These are phyloP conservation scores for Phaeosphaeriaceae sp. DNA, from an alignment of 2,329 filamentous ascomycete species.

Conservation along the genomic window DNA sequence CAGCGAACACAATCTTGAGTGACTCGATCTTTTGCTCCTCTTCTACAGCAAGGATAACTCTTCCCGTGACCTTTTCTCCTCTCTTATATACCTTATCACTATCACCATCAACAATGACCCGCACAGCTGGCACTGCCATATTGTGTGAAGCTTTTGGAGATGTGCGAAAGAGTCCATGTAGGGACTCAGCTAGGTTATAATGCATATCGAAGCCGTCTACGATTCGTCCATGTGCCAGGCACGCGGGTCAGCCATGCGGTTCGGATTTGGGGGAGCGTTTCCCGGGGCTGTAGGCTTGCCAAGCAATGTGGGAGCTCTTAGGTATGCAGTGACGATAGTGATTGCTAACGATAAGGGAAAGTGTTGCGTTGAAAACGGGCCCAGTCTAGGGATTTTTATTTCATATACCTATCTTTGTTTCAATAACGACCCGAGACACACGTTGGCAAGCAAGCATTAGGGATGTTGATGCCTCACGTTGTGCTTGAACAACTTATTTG, in stretches of 20 bases:
- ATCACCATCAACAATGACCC: slow-evolving; percentile 42
- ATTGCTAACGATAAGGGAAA: slow-evolving; percentile 21
- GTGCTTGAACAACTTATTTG: neutral
- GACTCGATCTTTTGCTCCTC: slow-evolving; percentile 35
- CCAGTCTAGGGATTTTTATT: slow-evolving; percentile 6
- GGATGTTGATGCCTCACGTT: neutral
- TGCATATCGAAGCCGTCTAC: slow-evolving; percentile 17
- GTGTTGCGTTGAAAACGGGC: slow-evolving; percentile 21
- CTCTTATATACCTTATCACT: slow-evolving; percentile 34
- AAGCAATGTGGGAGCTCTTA: slow-evolving; percentile 36
- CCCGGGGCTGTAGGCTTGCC: slow-evolving; percentile 33
- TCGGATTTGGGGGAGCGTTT: slow-evolving; percentile 39
- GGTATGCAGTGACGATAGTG: slow-evolving; percentile 33
- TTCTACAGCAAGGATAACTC: slow-evolving; percentile 35
- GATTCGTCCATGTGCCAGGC: slow-evolving; percentile 28
- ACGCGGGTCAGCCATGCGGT: slow-evolving; percentile 35
- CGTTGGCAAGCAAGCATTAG: neutral
- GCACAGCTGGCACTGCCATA: slow-evolving; percentile 36
- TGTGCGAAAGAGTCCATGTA: slow-evolving; percentile 28
- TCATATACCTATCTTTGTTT: neutral
- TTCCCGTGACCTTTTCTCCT: slow-evolving; percentile 44
- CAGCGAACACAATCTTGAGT: slow-evolving; percentile 39
- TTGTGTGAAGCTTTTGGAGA: slow-evolving; percentile 16
- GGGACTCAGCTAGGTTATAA: slow-evolving; percentile 32
- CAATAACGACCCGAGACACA: slow-evolving; percentile 1